These are phyloP conservation scores for Salvia sclarea DNA, from an alignment of 305 asterid species.

Conservation along the genomic window DNA sequence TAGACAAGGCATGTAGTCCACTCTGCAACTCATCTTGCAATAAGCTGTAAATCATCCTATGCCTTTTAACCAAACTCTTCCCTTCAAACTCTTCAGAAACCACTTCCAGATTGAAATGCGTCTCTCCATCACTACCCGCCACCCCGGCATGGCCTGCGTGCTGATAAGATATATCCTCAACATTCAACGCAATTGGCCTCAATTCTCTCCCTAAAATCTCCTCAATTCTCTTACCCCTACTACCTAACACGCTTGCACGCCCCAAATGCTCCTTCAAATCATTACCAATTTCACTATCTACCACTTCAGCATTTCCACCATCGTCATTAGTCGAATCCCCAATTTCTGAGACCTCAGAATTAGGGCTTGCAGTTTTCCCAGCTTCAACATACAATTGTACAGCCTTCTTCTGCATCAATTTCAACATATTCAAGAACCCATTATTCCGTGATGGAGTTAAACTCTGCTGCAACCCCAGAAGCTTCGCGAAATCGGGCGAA, in stretches of 20 bases:
- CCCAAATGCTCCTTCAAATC: conserved; percentile 27
- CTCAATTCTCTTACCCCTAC: conserved; percentile 64
- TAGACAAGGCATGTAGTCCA: conserved; percentile 83
- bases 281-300: conserved; percentile 26
- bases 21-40: conserved; percentile 82
- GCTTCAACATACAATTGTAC: conserved; percentile 60
- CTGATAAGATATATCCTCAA: conserved; percentile 77
- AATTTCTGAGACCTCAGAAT: conserved; percentile 13
- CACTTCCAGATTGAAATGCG: conserved; percentile 76
- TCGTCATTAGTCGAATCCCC: conserved; percentile 34
- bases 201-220: conserved; percentile 54
- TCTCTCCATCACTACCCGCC: conserved; percentile 70
- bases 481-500: conserved; percentile 73
- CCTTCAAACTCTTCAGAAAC: conserved; percentile 74
- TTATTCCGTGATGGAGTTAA: conserved; percentile 82
- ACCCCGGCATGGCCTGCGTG: conserved; percentile 81
- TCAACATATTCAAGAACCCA: conserved; percentile 87
- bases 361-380: conserved; percentile 41
- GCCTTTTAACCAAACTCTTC: conserved; percentile 91
- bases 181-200: conserved; percentile 49
- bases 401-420: conserved; percentile 80
- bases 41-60: conserved; percentile 63
- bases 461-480: conserved; percentile 82
- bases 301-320: conserved; percentile 32
- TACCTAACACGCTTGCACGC: conserved; percentile 44